These are phyloP conservation scores for Pythium phragmiticola DNA, from an alignment of 352 stramenopile genomes.

Conservation along the genomic window DNA sequence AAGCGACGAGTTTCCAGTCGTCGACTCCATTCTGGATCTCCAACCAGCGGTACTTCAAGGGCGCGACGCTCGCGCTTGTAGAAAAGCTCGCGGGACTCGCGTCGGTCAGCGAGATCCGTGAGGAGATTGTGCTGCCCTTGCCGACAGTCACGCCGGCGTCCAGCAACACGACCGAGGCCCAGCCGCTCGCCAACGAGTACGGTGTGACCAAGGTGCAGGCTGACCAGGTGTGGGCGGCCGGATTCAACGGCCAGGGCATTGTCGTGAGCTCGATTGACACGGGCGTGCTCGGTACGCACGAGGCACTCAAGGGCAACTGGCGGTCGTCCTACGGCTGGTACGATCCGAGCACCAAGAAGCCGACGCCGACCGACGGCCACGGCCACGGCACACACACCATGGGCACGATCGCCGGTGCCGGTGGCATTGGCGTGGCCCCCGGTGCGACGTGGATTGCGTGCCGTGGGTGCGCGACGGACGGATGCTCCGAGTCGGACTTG, in stretches of 20 bases:
- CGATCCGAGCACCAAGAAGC: constrained; percentile 22
- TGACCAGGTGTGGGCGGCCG: constrained; percentile 16
- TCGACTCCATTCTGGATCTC: constrained; percentile 17
- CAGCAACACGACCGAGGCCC: not conserved
- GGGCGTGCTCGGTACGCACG: constrained; percentile 26
- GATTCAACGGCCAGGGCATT: constrained; percentile 19
- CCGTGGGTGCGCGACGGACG: not conserved
- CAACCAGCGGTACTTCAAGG: constrained; percentile 17
- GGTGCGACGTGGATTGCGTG: constrained; percentile 16
- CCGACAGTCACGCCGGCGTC: not conserved
- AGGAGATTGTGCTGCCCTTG: not conserved
- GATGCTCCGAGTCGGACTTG: constrained; percentile 26
- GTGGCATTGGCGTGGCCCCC: constrained; percentile 15
- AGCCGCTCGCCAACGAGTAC: constrained; percentile 13
- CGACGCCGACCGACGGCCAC: constrained; percentile 21
- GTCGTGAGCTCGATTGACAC: constrained; percentile 27
- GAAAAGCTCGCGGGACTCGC: constrained; percentile 22
- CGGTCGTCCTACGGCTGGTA: constrained; percentile 17
- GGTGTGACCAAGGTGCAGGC: constrained; percentile 18
- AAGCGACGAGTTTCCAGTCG: constrained; percentile 1
- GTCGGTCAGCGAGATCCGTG: constrained; percentile 6
- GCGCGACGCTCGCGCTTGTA: constrained; percentile 8
- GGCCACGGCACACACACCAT: constrained; percentile 28
- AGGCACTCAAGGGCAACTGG: constrained; percentile 8
- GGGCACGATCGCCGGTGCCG: constrained; percentile 13